Evolutionary conservation across 2,329 filamentous ascomycete species (phyloP), one percentile per base, ranked within the genome.

Genomic region (Huntiella abstrusa): DNA sequence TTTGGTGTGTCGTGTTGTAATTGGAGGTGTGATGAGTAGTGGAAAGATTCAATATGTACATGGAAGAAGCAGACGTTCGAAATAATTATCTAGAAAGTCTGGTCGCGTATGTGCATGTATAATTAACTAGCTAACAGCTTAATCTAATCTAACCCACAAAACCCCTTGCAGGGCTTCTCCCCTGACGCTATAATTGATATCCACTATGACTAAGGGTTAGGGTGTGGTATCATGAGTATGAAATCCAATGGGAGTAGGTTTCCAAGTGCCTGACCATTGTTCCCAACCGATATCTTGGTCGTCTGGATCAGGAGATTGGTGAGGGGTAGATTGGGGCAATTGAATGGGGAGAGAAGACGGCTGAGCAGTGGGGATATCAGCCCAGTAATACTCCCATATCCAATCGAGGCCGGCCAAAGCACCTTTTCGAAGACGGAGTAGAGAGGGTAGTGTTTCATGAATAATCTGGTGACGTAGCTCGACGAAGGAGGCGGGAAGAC

Each of bases 331-430:
- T 36, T 1, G 1, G 3, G 34, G 34, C 7, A 36, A 4, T 11
- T 11, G 4, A 36, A 11, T 36, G 13, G 34, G 34, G 34, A 36
- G 34, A 36, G 34, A 36, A 36, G 34, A 12, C 34, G 34, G 34
- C 3, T 17, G 16, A 3, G 16, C 16, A 17, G 16, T 17, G 16
- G 56, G 53, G 15, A 75, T 58, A 38, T 70, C 63, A 55, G 60
- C 63, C 87, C 87, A 96, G 64, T 93, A 95, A 59, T 83, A 83
- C 45, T 77, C 70, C 83, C 84, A 94, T 44, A 95, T 77, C 87
- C 87, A 95, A 39, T 68, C 66, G 51, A 95, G 66, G 1, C 81
- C 83, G 54, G 80, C 75, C 52, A 68, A 64, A 1, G 80, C 75
- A 1, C 81, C 81, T 33, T 70, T 69, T 45, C 84, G 73, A 51